These are phyloP conservation scores for Penstemon barbatus DNA, from an alignment of 257 asterid genomes.

Conservation along the genomic window DNA sequence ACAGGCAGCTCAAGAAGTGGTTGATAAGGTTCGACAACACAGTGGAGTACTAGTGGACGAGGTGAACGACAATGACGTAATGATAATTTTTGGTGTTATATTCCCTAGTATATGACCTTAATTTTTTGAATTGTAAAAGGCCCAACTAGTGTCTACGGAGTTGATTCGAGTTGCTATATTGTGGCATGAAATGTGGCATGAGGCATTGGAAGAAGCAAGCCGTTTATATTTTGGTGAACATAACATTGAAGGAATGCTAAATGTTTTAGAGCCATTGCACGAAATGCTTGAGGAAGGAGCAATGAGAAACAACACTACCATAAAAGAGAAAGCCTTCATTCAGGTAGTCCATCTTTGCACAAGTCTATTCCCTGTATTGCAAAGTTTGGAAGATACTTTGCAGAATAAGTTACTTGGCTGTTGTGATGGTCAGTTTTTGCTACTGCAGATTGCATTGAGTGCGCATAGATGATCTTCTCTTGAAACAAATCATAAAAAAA, in stretches of 20 bases:
- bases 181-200: conserved; percentile 99
- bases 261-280: conserved; percentile 92
- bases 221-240: conserved; percentile 97
- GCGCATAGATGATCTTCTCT: conserved; percentile 11
- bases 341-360: conserved; percentile 55
- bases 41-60: conserved; percentile 95
- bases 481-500: neutral
- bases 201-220: conserved; percentile 97
- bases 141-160: conserved; percentile 97
- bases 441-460: conserved; percentile 6
- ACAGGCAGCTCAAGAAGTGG: conserved; percentile 99
- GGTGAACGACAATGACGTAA: conserved; percentile 41
- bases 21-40: conserved; percentile 93
- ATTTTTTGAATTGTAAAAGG: conserved; percentile 50
- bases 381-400: conserved; percentile 10
- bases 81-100: conserved; percentile 20
- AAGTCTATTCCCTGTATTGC: neutral
- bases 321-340: conserved; percentile 87
- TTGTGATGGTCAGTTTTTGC: conserved; percentile 13
- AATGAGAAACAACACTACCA: conserved; percentile 71
- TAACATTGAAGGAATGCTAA: conserved; percentile 95
- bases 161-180: conserved; percentile 97
- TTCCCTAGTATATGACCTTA: conserved; percentile 34
- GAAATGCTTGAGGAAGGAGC: conserved; percentile 96
- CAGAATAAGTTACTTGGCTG: conserved; percentile 6